Evolutionary conservation across 768 basidiomycete species (phyloP), one percentile per base, ranked within the genome.

Genomic region (Artomyces pyxidatus): DNA sequence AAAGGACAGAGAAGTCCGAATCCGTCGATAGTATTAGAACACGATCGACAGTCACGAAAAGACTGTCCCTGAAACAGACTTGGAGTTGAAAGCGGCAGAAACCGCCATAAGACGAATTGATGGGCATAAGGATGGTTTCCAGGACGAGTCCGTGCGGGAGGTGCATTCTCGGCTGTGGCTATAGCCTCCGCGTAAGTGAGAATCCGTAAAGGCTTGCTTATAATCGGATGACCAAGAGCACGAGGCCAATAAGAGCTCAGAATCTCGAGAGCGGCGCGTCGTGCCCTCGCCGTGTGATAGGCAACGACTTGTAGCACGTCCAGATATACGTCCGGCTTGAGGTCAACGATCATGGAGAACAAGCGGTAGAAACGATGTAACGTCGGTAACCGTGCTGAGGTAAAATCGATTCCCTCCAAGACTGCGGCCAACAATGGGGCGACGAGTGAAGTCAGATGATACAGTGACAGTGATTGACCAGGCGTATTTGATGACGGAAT

Each of bases 271-370:
- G 85, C 87, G 21, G 68, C 61, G 38, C 72, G 70, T 23, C 85
- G 70, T 21, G 82, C 73, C 45, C 63, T 71, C 6, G 74, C 62
- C 3, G 79, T 72, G 45, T 82, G 78, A 60, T 84, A 83, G 11
- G 86, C 87, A 25, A 81, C 68, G 27, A 88, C 72, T 52, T 86
- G 79, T 9, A 93, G 71, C 1, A 88, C 48, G 63, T 91, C 88
- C 37, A 79, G 68, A 59, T 83, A 82, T 3, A 77, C 71, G 61
- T 91, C 88, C 0, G 74, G 70, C 59, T 89, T 91, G 27, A 71
- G 65, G 22, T 64, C 67, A 14, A 79, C 62, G 23, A 89, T 71
- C 16, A 75, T 61, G 22, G 69, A 64, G 25, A 90, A 59, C 12
- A 90, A 65, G 11, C 72, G 71, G 53, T 74, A 71, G 42, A 85